phyloP scores from a whole-genome alignment of 768 basidiomycete genomes.

The Pholiota conissans region DNA sequence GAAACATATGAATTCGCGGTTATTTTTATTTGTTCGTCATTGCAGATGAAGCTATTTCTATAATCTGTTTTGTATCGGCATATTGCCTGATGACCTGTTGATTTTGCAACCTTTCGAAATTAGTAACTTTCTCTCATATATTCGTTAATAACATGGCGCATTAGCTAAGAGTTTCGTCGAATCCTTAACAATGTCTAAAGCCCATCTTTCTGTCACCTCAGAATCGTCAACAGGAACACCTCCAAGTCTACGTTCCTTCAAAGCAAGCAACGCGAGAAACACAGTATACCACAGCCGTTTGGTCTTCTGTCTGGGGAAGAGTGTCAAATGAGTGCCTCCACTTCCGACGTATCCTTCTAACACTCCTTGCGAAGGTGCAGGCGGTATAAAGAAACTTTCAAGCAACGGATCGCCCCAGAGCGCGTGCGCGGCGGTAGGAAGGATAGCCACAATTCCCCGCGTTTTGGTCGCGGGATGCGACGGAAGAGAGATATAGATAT shows the following conservation, averaged over 20 bases:
- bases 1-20: too few species aligned
- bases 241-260: constrained; percentile 34
- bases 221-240: constrained; percentile 2
- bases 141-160: constrained; percentile 45
- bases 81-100: too few species aligned
- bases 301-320: constrained; percentile 68
- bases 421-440: constrained; percentile 52
- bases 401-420: constrained; percentile 79
- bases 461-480: constrained; percentile 17
- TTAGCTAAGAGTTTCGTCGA: constrained; percentile 44
- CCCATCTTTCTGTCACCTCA: constrained; percentile 36
- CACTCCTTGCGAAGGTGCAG: constrained; percentile 49
- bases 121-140: neutral
- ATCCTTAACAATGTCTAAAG: constrained; percentile 38
- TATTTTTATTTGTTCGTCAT: too few species aligned
- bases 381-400: constrained; percentile 59
- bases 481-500: constrained; percentile 51
- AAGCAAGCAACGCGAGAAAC: constrained; percentile 57
- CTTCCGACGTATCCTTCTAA: constrained; percentile 58
- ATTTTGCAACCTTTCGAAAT: too few species aligned
- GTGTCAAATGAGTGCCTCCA: constrained; percentile 49
- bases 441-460: constrained; percentile 41
- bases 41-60: too few species aligned
- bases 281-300: constrained; percentile 78
- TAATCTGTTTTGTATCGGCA: neutral